Percentiles rank a stretch among this genome's conserved stretches.
Evolutionary conservation across 805 yeast species (phyloP).

Genomic region (Lipomyces anomalus): DNA sequence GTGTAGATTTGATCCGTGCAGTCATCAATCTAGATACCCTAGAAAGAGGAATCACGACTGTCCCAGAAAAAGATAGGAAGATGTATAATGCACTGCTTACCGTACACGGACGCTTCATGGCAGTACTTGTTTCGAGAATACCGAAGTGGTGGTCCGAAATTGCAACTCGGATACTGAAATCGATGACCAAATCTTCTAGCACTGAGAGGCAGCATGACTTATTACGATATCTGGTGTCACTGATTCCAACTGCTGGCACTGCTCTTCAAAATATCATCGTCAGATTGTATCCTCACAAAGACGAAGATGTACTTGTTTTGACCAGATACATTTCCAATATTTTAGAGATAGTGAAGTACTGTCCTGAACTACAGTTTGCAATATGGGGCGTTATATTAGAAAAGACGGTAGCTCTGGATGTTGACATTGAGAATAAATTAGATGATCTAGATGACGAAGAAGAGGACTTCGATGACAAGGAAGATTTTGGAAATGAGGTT

Average conservation of each 20-base stretch:
- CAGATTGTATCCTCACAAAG: slow-evolving; percentile 72
- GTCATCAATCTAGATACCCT: slow-evolving; percentile 64
- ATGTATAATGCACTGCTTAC: slow-evolving; percentile 22
- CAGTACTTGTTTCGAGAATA: slow-evolving; percentile 72
- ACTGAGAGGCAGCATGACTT: slow-evolving; percentile 56
- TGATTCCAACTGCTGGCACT: slow-evolving; percentile 77
- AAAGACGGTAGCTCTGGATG: slow-evolving; percentile 78
- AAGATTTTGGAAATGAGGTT: slow-evolving; percentile 26
- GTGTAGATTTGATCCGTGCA: slow-evolving; percentile 52
- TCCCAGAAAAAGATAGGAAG: slow-evolving; percentile 23
- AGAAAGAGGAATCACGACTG: slow-evolving; percentile 40
- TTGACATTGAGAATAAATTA: slow-evolving; percentile 80
- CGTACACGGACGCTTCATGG: slow-evolving; percentile 63
- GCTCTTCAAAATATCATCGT: slow-evolving; percentile 54
- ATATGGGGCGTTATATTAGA: slow-evolving; percentile 80
- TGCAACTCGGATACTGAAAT: slow-evolving; percentile 58
- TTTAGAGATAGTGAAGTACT: slow-evolving; percentile 55
- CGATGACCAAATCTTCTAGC: slow-evolving; percentile 40
- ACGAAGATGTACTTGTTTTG: slow-evolving; percentile 48
- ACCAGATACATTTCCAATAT: slow-evolving; percentile 63
- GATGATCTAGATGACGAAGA: slow-evolving; percentile 79
- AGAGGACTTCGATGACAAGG: slow-evolving; percentile 46
- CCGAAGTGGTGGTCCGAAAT: slow-evolving; percentile 91
- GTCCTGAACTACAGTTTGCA: slow-evolving; percentile 65
- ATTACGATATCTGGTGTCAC: slow-evolving; percentile 55